Evolutionary conservation across 768 basidiomycete species (phyloP).

Genomic region (Suillus tomentosus): DNA sequence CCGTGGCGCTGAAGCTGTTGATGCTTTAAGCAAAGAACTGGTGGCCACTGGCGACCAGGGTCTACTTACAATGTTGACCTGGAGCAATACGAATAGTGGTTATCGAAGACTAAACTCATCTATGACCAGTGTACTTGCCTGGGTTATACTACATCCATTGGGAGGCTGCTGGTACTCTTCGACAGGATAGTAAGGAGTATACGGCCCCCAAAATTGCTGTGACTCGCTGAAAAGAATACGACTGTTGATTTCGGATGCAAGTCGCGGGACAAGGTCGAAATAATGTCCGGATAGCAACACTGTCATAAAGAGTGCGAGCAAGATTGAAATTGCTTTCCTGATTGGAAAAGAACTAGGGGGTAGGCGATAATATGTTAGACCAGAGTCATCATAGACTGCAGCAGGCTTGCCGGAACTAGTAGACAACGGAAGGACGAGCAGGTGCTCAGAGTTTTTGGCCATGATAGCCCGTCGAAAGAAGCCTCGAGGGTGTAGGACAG

Average conservation of each 20-base stretch:
- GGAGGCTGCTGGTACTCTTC: conserved; percentile 2
- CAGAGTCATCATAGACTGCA: background rate
- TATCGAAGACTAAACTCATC: background rate
- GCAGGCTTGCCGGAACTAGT: background rate
- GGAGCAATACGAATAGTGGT: background rate
- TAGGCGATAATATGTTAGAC: background rate
- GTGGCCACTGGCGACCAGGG: background rate
- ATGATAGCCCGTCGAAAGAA: background rate
- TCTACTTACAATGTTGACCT: conserved; percentile 34
- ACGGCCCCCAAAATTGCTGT: conserved; percentile 3
- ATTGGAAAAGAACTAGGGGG: background rate
- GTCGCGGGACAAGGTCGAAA: background rate
- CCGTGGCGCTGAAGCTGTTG: conserved; percentile 79
- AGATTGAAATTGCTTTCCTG: background rate
- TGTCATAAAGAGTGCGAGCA: background rate
- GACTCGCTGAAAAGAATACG: background rate
- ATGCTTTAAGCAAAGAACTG: conserved; percentile 12
- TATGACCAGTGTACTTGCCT: background rate
- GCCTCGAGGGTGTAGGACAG: background rate
- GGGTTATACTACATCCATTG: background rate
- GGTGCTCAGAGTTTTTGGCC: background rate
- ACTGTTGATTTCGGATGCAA: background rate
- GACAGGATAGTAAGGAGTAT: conserved; percentile 1
- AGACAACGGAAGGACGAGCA: background rate
- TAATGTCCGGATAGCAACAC: background rate